These are phyloP conservation scores for Eucalyptus cloeziana DNA, from an alignment of 345 rosid species.

Conservation along the genomic window DNA sequence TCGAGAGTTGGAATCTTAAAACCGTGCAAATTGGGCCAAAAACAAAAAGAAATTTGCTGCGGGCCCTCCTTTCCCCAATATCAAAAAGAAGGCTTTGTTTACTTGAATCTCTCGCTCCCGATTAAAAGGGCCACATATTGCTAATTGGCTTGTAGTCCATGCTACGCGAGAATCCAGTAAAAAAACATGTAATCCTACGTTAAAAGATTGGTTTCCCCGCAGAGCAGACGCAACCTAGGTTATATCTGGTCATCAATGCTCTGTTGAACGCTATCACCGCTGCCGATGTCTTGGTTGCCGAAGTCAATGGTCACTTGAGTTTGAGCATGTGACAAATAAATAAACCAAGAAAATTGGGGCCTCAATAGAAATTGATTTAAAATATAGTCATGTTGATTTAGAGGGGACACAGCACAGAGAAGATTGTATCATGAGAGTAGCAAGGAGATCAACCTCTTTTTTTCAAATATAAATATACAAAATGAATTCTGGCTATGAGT, in stretches of 20 bases:
- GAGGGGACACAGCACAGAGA: too few relatives aligned
- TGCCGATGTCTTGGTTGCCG: background rate
- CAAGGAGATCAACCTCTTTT: background rate
- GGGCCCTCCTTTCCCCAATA: background rate
- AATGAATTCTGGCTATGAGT: fast-evolving
- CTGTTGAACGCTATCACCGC: background rate
- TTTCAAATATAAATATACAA: background rate
- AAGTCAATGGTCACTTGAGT: background rate
- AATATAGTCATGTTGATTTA: background rate
- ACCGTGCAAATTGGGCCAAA: background rate
- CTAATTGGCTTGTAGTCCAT: background rate
- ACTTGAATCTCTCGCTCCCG: background rate
- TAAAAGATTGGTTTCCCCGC: background rate
- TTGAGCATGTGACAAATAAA: background rate
- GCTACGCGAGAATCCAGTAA: background rate
- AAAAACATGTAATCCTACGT: background rate
- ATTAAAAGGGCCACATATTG: background rate
- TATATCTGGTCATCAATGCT: background rate
- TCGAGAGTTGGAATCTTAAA: background rate
- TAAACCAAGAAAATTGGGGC: background rate
- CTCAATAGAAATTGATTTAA: background rate
- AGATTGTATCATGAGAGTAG: background rate
- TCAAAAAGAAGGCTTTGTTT: background rate
- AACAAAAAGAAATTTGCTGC: background rate
- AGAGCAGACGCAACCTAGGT: background rate